phyloP scores from a whole-genome alignment of 179 eudicot species.

The Corrigiola litoralis region DNA sequence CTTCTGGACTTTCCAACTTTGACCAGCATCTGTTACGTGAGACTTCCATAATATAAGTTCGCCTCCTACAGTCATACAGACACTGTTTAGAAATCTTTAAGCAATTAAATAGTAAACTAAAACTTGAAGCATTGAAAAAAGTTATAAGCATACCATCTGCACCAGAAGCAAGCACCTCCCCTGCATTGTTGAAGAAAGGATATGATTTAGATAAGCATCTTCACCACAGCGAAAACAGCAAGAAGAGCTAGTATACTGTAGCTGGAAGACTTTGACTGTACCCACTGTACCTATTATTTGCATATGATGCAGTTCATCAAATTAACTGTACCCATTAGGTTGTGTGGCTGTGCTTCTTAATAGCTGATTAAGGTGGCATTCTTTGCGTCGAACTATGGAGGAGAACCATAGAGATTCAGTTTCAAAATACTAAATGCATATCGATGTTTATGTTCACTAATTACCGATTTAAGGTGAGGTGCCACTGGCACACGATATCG shows the following conservation, averaged over 20 bases:
- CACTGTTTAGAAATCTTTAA: slow-evolving; percentile 5
- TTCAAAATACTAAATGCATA: neutral
- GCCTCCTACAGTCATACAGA: slow-evolving; percentile 57
- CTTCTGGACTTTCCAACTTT: slow-evolving; percentile 84
- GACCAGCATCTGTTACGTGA: slow-evolving; percentile 59
- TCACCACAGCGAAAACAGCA: neutral
- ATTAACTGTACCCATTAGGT: too few species aligned
- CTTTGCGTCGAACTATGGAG: neutral
- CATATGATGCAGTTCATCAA: too few species aligned
- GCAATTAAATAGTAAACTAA: slow-evolving; percentile 1
- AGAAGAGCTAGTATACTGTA: neutral
- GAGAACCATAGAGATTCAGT: neutral
- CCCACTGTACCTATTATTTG: too few species aligned
- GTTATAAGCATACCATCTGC: slow-evolving; percentile 74
- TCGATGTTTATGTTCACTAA: neutral
- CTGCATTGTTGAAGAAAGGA: slow-evolving; percentile 37
- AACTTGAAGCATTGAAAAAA: neutral
- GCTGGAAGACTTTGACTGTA: too few species aligned
- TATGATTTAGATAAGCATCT: slow-evolving; percentile 7
- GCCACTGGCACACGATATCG: neutral
- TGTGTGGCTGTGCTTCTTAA: too few species aligned
- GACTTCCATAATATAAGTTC: slow-evolving; percentile 83
- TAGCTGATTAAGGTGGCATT: too few species aligned
- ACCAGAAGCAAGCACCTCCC: slow-evolving; percentile 88
- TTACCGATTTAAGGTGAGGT: neutral